phyloP scores from a whole-genome alignment of 2,329 filamentous ascomycete genomes.

The Pestalotiopsis sp. region DNA sequence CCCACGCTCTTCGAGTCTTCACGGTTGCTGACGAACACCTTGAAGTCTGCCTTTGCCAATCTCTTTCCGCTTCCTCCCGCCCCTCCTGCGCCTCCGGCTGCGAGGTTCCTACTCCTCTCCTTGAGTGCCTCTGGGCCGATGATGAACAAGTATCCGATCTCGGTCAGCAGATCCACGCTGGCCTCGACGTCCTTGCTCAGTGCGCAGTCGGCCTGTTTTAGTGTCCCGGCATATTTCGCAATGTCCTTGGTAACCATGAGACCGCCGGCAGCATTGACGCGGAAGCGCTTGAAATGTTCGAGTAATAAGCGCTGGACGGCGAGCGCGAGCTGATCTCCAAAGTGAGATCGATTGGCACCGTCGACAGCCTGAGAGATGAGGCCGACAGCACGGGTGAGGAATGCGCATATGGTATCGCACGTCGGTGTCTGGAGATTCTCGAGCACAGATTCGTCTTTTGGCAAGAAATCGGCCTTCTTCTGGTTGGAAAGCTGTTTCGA shows the following conservation, averaged over 20 bases:
- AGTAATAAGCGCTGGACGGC: conserved; percentile 79
- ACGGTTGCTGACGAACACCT: conserved; percentile 80
- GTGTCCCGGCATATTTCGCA: conserved; percentile 84
- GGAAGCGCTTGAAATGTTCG: conserved; percentile 93
- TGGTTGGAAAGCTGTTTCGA: conserved; percentile 73
- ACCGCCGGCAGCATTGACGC: conserved; percentile 88
- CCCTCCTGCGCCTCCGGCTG: conserved; percentile 31
- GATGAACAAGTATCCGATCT: conserved; percentile 95
- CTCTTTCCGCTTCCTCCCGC: conserved; percentile 46
- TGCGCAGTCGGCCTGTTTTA: conserved; percentile 73
- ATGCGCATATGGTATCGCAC: conserved; percentile 79
- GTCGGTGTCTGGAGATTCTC: conserved; percentile 86
- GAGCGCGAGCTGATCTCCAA: conserved; percentile 82
- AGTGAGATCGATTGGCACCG: conserved; percentile 79
- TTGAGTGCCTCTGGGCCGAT: conserved; percentile 79
- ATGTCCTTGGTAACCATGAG: conserved; percentile 97
- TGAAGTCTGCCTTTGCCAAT: conserved; percentile 70
- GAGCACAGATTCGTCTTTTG: conserved; percentile 71
- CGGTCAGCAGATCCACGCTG: conserved; percentile 82
- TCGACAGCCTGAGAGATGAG: conserved; percentile 72
- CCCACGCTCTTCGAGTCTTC: conserved; percentile 82
- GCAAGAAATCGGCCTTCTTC: conserved; percentile 87
- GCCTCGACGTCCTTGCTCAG: conserved; percentile 68
- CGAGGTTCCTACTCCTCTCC: conserved; percentile 68
- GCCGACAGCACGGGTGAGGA: conserved; percentile 70